phyloP scores from a whole-genome alignment of 352 stramenopile species.

The Phytophthora capsici region DNA sequence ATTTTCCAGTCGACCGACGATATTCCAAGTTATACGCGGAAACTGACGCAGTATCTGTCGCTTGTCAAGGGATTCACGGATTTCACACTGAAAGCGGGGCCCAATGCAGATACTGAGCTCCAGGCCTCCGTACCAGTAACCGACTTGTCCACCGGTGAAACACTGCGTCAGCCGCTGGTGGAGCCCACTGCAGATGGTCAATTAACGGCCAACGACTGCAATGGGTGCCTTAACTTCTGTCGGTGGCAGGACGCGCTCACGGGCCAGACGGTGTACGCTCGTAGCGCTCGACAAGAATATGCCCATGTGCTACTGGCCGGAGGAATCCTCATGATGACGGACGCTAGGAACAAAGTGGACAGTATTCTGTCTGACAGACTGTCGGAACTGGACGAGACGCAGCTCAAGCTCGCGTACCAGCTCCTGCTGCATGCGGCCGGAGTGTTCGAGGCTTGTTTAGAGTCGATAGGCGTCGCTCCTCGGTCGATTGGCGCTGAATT shows the following conservation, averaged over 20 bases:
- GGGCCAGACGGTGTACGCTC: slow-evolving; percentile 45
- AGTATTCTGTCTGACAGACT: slow-evolving; percentile 42
- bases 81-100: neutral
- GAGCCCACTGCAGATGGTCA: slow-evolving; percentile 4
- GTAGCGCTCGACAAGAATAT: slow-evolving; percentile 62
- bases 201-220: slow-evolving; percentile 22
- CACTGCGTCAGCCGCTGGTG: slow-evolving; percentile 54
- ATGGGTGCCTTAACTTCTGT: slow-evolving; percentile 58
- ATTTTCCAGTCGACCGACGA: slow-evolving; percentile 27
- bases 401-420: slow-evolving; percentile 79
- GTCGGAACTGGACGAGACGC: slow-evolving; percentile 57
- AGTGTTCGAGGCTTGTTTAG: slow-evolving; percentile 58
- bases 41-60: slow-evolving; percentile 53
- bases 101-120: neutral
- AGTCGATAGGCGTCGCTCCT: slow-evolving; percentile 43
- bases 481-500: slow-evolving; percentile 39
- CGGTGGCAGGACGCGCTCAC: slow-evolving; percentile 63
- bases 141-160: neutral
- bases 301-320: slow-evolving; percentile 58
- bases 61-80: slow-evolving; percentile 65
- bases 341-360: slow-evolving; percentile 54
- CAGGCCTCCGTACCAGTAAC: slow-evolving; percentile 16
- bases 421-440: slow-evolving; percentile 63
- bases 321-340: slow-evolving; percentile 52
- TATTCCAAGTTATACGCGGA: slow-evolving; percentile 40